phyloP scores from a whole-genome alignment of 257 asterid genomes.

The Handroanthus guayacan region DNA sequence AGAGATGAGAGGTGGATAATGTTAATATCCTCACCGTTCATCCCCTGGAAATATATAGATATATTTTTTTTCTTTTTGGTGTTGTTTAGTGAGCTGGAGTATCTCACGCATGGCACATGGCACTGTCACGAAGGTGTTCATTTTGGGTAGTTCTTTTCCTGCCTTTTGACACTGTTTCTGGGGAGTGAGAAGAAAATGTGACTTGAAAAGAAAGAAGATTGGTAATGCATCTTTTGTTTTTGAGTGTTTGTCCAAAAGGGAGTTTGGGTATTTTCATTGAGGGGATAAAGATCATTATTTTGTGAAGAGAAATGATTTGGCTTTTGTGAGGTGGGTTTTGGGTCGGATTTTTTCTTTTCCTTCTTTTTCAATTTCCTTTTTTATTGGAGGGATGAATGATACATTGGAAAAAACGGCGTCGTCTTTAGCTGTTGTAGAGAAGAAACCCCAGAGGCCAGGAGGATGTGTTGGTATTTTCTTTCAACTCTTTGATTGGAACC shows the following conservation, averaged over 20 bases:
- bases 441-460: conserved; percentile 75
- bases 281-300: conserved; percentile 30
- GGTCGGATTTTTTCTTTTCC: not conserved
- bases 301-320: conserved; percentile 36
- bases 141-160: conserved; percentile 37
- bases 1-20: conserved; percentile 33
- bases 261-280: conserved; percentile 23
- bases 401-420: conserved; percentile 57
- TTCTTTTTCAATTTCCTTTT: conserved; percentile 14
- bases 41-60: conserved; percentile 28
- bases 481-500: conserved; percentile 93
- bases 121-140: conserved; percentile 30
- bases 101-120: conserved; percentile 49
- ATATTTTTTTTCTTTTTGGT: not conserved
- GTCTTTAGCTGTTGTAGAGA: conserved; percentile 76
- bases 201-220: conserved; percentile 15
- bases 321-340: conserved; percentile 35
- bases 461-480: conserved; percentile 93
- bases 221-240: conserved; percentile 14
- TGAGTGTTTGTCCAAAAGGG: conserved; percentile 37
- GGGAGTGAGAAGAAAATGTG: conserved; percentile 39
- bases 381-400: conserved; percentile 64
- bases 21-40: conserved; percentile 34
- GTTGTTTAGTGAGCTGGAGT: conserved; percentile 48
- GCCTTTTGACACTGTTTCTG: conserved; percentile 34